Conservation (phyloP, 2,329 filamentous ascomycete species). For the Nothopassalora personata region DNA sequence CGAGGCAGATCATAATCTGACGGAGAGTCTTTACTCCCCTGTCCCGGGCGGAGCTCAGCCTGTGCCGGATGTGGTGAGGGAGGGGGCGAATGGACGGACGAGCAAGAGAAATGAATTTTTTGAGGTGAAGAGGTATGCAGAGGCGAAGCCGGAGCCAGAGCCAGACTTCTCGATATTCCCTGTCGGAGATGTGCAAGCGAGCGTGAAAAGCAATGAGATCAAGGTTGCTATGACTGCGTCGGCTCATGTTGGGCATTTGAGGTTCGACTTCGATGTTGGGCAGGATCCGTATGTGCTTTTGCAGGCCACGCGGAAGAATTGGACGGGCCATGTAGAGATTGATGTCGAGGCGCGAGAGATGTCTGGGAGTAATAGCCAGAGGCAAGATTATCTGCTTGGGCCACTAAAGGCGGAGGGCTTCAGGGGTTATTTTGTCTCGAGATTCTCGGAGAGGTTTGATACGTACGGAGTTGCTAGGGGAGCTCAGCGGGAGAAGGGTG, state of each 20-base stretch:
- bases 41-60: conserved; percentile 40
- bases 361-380: conserved; percentile 42
- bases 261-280: conserved; percentile 34
- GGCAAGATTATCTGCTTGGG: conserved; percentile 45
- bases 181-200: neutral
- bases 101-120: too few relatives aligned
- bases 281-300: conserved; percentile 38
- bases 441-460: conserved; percentile 42
- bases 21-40: conserved; percentile 32
- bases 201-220: conserved; percentile 9
- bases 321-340: conserved; percentile 42
- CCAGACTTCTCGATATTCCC: neutral
- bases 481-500: conserved; percentile 23
- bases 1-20: conserved; percentile 28
- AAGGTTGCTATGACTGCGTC: conserved; percentile 39
- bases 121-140: conserved; percentile 19
- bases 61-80: conserved; percentile 34
- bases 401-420: conserved; percentile 40
- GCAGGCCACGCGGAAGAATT: conserved; percentile 44
- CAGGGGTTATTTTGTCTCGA: conserved; percentile 44
- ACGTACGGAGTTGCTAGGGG: conserved; percentile 36
- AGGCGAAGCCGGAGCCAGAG: neutral
- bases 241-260: conserved; percentile 40
- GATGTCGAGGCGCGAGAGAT: conserved; percentile 36
- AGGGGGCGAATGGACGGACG: conserved; percentile 40